Base-by-base conservation (phyloP, 148 eudicot species). In the Diospyros lotus region DNA sequence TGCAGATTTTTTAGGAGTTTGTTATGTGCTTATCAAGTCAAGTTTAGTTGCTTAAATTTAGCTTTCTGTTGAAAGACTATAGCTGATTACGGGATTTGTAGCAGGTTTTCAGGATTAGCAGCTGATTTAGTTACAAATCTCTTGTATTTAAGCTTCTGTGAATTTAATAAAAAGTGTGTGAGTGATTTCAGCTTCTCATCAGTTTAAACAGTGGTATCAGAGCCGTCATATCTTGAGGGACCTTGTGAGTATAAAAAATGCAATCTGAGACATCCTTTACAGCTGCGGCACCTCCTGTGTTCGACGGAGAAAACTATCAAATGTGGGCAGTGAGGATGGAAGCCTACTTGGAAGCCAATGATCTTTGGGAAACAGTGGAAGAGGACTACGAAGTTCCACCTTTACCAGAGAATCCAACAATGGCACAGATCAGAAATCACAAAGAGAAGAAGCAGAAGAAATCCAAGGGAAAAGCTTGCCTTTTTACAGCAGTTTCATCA, bases 361-460 rank as follows among this genome's bases (percentile, higher is more conserved):
- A 68, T 40, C 73, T 76, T 17, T 76, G 58, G 73, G 78, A 76
- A 46, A 66, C 66, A 9, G 65, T 75, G 5, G 66, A 67, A 18
- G 72, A 68, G 3, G 72, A 67, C 17, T 75, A 76, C 17, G 66
- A 56, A 55, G 43, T 76, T 58, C 40, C 58, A n/a, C 73, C 73
- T 12, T 46, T 76, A 52, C 65, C 73, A 5, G 38, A n/a, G 1
- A 76, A 76, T 76, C 78, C 73, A 5, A 68, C 73, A 4, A 43
- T 68, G 45, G 66, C 64, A 14, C 66, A 76, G 6, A 40, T 68
- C 15, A 68, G 58, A 28, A 44, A 2, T 15, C 68, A 62, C 52
- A 73, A 9, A 7, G 76, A 62, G 12, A 62, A 11, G 54, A 73
- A 61, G 9, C 48, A 44, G 6, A 61, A 8, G 8, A 73, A 73